A percentile compares a stretch with the other conserved stretches of the same genome.
These are phyloP conservation scores for Neostapfia colusana DNA, from an alignment of 176 grass and related monocot genomes.

Conservation along the genomic window DNA sequence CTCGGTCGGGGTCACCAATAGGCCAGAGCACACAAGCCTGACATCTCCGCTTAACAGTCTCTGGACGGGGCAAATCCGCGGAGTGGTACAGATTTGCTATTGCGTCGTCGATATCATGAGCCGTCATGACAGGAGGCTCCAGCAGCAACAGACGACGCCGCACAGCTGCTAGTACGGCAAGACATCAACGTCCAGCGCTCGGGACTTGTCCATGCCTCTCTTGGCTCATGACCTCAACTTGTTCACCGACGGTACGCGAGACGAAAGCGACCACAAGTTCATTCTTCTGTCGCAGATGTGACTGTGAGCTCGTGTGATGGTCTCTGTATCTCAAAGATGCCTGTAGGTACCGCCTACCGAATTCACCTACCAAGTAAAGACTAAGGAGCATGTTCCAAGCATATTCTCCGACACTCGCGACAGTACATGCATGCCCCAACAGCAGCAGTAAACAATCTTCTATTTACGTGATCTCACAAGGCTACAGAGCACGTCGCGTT, in stretches of 20 bases:
- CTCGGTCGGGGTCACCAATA: no score
- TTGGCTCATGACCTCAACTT: background rate
- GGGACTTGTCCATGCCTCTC: no score
- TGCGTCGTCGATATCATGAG: background rate
- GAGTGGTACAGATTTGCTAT: no score
- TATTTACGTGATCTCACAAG: background rate
- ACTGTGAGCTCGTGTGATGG: background rate
- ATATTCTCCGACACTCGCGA: background rate
- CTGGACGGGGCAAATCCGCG: background rate
- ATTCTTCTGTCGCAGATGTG: background rate
- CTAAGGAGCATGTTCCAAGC: background rate
- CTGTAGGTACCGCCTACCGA: background rate
- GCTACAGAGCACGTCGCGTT: constrained; percentile 3
- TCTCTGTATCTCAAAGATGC: background rate
- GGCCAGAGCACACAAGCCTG: no score
- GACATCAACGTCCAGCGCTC: background rate
- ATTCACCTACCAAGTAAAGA: background rate
- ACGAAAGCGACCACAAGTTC: no score
- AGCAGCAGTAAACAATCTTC: background rate
- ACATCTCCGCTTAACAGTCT: background rate
- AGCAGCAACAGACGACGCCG: background rate
- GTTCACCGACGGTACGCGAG: no score
- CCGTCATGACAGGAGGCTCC: background rate
- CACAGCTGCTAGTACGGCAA: background rate
- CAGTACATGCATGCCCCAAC: background rate